phyloP scores from a whole-genome alignment of 352 stramenopile genomes.

The Phytophthora niederhauseri region DNA sequence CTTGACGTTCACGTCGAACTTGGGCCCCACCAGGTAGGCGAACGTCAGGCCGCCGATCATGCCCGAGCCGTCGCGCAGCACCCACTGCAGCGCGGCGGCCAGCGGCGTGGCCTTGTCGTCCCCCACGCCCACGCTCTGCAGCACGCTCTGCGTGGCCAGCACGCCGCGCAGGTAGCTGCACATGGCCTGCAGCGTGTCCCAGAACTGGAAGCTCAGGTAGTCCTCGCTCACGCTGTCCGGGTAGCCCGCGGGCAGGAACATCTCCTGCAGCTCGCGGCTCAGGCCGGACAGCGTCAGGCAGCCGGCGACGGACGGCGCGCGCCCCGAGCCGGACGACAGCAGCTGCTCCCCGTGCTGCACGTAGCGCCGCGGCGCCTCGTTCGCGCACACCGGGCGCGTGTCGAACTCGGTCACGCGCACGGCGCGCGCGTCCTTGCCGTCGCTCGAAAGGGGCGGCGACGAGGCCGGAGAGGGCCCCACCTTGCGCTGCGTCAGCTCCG shows the following conservation, averaged over 20 bases:
- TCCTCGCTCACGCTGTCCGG: conserved; percentile 87
- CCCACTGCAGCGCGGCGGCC: conserved; percentile 80
- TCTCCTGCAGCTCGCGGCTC: conserved; percentile 73
- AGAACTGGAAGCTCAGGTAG: conserved; percentile 96
- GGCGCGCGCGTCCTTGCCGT: conserved; percentile 19
- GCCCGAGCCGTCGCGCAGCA: conserved; percentile 73
- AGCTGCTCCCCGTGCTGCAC: conserved; percentile 47
- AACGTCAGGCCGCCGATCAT: conserved; percentile 95
- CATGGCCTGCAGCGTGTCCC: conserved; percentile 95
- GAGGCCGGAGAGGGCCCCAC: conserved; percentile 24
- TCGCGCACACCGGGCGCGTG: conserved; percentile 57
- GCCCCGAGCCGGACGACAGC: conserved; percentile 24
- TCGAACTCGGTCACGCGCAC: conserved; percentile 66
- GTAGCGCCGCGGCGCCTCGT: conserved; percentile 56
- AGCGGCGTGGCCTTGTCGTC: conserved; percentile 80
- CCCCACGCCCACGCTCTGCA: conserved; percentile 94
- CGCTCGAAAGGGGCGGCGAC: conserved; percentile 19
- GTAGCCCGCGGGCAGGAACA: conserved; percentile 88
- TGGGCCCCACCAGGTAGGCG: conserved; percentile 87
- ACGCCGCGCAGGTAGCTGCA: conserved; percentile 96
- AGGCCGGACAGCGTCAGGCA: conserved; percentile 48
- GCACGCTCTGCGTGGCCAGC: conserved; percentile 92
- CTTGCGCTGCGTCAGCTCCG: conserved; percentile 66
- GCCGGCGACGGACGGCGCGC: conserved; percentile 3
- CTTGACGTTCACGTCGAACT: conserved; percentile 97